Base-by-base conservation (phyloP, 495 filamentous ascomycete species). In the Achaetomiella virescens region DNA sequence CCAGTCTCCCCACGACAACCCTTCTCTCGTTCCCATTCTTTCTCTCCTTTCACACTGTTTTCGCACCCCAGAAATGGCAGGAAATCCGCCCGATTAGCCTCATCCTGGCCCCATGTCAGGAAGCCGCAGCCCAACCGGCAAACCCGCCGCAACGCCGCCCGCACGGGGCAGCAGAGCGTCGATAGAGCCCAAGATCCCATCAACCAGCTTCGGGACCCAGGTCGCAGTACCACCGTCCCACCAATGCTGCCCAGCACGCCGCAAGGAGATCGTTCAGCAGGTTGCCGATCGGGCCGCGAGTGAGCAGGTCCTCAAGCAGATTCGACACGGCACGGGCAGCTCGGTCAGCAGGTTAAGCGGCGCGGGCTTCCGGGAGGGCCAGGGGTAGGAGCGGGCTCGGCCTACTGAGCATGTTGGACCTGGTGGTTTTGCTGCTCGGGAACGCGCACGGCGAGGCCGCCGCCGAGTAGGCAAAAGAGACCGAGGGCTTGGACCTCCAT, bases 401-500 rank as follows among this genome's bases (percentile, higher is more conserved):
- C 48, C 33, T 57, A 20, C 37, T 58, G 55, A 17, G 37, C 22
- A n/a, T 37, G 7, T 21, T 58, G 48, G 36, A 24, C 31, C 48
- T 61, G 43, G 48, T 50, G 27, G 27, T 31, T 31, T 31, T 31
- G 27, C 27, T 31, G 5, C 14, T 35, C 43, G n/a, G 44, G 49
- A 15, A 51, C 11, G 21, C 57, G 57, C 17, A n/a, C 47, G 2
- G 61, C 61, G 49, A 66, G 20, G 29, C 38, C 60, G 31, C 48
- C 49, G 43, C 55, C 44, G 53, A 59, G 10, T 36, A 63, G 42
- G 53, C 52, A 57, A 36, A 56, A 3, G 18, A 63, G 41, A 27
- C 48, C 44, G 48, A 61, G 20, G 38, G 38, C 47, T 6, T 36
- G 46, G 37, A 57, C 11, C 58, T 62, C 63, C 63, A 61, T 63